Base-by-base conservation (phyloP, 2,329 filamentous ascomycete genomes). In the Colletotrichum musicola region DNA sequence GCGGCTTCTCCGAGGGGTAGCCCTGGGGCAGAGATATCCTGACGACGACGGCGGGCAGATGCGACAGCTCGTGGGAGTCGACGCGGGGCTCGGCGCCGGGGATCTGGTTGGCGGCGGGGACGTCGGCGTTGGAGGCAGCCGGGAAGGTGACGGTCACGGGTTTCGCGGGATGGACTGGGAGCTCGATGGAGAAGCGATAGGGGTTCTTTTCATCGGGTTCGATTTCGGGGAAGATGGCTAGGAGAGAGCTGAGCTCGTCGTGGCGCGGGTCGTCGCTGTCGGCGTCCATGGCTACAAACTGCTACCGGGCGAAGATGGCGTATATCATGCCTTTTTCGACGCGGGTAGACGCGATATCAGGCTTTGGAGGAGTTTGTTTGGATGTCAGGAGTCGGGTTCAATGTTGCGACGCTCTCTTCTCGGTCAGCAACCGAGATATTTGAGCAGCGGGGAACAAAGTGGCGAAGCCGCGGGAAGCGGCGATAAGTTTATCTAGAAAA, bases 191-290 rank as follows among this genome's bases (percentile, higher is more conserved):
- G 75, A 90, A 85, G 7, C 80, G 81, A 73, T 85, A 84, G n/a
- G 75, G 76, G 66, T 84, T 79, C 38, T 82, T 73, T 6, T 81
- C 75, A 53, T 82, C 76, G 20, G 83, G 76, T 35, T 81, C 81
- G 14, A 92, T 85, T 77, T 92, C 90, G n/a, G 90, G 90, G 71
- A 86, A 92, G 73, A 92, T 92, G 70, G 89, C 88, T 64, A 83
- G 80, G 64, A 92, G 83, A 14, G 88, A 86, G 73, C 84, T 85
- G 62, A 92, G 82, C 81, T 92, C 90, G 54, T 84, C 81, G 62
- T 83, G 77, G 57, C 90, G 88, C 71, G 83, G 81, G 74, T 89
- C 85, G 73, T 86, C 83, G 71, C 46, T 69, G 44, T 77, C 79
- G 67, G 27, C 77, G 71, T 81, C 81, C 81, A 83, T 81, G 61